Conservation (phyloP, 371 early-diverging fungal species). For the Mortierella sp. region DNA sequence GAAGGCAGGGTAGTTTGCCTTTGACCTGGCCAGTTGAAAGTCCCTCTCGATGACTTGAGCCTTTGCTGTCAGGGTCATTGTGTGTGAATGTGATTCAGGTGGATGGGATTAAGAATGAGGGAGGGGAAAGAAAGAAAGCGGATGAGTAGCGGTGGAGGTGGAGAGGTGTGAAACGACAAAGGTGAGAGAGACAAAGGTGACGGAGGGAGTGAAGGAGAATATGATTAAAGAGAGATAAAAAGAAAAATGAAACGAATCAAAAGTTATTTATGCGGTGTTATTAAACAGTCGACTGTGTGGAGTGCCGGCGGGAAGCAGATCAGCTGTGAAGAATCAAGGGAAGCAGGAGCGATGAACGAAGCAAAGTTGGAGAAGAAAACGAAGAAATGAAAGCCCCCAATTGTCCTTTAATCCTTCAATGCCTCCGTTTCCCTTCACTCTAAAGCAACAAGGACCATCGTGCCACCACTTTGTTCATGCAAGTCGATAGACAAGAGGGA, state of each 20-base stretch:
- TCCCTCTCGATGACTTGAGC: slow-evolving; percentile 48
- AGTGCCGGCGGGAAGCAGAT: neutral
- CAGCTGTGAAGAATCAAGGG: neutral
- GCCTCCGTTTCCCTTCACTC: too few species aligned
- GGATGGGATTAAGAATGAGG: neutral
- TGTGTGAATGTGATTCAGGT: neutral
- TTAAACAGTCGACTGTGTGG: neutral
- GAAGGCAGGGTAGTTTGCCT: slow-evolving; percentile 51
- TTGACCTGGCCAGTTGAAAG: slow-evolving; percentile 40
- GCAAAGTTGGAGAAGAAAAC: neutral
- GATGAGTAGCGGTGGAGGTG: neutral
- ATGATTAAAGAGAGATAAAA: slow-evolving; percentile 1
- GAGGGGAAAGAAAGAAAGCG: neutral
- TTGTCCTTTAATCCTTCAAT: too few species aligned
- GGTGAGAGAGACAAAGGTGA: slow-evolving; percentile 4
- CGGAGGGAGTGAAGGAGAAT: neutral
- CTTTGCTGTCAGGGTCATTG: slow-evolving; percentile 34
- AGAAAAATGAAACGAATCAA: neutral
- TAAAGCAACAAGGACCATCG: too few species aligned
- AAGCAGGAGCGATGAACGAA: neutral
- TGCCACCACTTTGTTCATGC: too few species aligned
- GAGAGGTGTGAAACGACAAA: neutral
- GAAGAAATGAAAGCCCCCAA: neutral
- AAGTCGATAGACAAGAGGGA: too few species aligned
- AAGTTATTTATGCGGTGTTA: too few species aligned